Evolutionary conservation across 305 asterid species (phyloP).

Genomic region (Solanum hybrid): DNA sequence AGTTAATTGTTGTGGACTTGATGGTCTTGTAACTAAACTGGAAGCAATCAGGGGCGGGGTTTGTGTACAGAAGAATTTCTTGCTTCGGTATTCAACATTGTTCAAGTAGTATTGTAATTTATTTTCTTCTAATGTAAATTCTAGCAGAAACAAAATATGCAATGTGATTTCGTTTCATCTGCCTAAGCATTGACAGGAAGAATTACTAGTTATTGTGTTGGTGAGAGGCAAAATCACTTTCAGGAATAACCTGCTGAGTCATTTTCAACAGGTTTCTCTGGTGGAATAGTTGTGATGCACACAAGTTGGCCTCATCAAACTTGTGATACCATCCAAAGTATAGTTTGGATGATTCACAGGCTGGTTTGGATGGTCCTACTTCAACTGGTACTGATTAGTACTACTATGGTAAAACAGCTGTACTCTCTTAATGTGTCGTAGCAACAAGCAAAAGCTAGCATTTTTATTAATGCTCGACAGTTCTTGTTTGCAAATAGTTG

Average conservation of each 20-base stretch:
- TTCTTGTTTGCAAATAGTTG: neutral
- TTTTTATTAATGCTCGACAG: neutral
- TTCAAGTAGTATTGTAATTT: neutral
- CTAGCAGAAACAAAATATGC: neutral
- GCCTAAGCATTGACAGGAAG: neutral
- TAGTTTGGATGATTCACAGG: neutral
- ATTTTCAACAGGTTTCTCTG: neutral
- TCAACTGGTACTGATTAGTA: neutral
- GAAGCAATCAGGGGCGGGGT: neutral
- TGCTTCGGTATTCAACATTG: neutral
- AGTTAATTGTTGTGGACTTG: slow-evolving; percentile 5
- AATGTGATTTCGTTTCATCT: neutral
- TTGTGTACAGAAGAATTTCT: slow-evolving; percentile 23
- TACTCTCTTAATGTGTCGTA: neutral
- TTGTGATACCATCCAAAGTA: neutral
- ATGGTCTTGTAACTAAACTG: neutral
- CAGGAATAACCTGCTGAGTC: neutral
- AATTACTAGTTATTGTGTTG: neutral
- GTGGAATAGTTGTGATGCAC: neutral
- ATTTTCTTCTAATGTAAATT: neutral
- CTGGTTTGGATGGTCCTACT: neutral
- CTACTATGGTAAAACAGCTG: neutral
- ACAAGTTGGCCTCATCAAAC: neutral
- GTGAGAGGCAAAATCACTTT: neutral
- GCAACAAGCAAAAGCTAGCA: neutral